A percentile compares a stretch with the other conserved stretches of the same genome.
These are phyloP conservation scores for Boletus patriciae DNA, from an alignment of 768 basidiomycete species.

Conservation along the genomic window DNA sequence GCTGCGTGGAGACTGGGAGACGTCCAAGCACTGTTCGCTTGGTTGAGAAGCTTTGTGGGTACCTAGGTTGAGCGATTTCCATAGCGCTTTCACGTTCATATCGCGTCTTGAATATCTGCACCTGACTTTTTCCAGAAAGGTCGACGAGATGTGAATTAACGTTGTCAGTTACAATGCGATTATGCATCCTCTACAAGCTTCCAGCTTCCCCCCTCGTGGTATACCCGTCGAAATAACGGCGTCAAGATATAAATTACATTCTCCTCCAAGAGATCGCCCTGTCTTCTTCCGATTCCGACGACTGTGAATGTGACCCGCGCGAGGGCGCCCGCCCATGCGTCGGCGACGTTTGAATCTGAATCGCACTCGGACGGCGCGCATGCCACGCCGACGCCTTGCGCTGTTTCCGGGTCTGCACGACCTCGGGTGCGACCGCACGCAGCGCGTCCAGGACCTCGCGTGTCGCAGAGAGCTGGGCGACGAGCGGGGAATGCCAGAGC, in stretches of 20 bases:
- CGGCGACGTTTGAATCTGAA: neutral
- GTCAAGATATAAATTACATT: neutral
- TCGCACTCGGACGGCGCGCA: neutral
- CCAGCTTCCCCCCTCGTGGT: neutral
- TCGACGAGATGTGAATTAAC: neutral
- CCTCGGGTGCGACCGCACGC: slow-evolving; percentile 26
- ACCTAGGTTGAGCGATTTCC: neutral
- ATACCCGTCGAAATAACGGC: no score
- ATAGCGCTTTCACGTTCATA: neutral
- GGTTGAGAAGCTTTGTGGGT: slow-evolving; percentile 19
- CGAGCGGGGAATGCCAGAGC: slow-evolving; percentile 25
- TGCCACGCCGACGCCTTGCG: slow-evolving; percentile 30
- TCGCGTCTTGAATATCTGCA: neutral
- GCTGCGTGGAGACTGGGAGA: slow-evolving; percentile 3
- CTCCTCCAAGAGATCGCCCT: slow-evolving; percentile 18
- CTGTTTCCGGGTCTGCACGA: slow-evolving; percentile 26
- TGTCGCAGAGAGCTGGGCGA: slow-evolving; percentile 7
- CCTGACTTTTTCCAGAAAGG: neutral
- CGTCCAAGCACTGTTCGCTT: neutral
- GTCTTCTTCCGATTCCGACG: slow-evolving; percentile 22
- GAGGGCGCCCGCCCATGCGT: slow-evolving; percentile 2
- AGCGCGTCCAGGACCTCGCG: slow-evolving; percentile 5
- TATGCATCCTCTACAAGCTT: neutral
- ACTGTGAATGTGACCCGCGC: slow-evolving; percentile 7
- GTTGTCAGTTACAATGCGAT: neutral